Evolutionary conservation across 2,329 filamentous ascomycete genomes (phyloP).

Genomic region (Phyllachora maydis): DNA sequence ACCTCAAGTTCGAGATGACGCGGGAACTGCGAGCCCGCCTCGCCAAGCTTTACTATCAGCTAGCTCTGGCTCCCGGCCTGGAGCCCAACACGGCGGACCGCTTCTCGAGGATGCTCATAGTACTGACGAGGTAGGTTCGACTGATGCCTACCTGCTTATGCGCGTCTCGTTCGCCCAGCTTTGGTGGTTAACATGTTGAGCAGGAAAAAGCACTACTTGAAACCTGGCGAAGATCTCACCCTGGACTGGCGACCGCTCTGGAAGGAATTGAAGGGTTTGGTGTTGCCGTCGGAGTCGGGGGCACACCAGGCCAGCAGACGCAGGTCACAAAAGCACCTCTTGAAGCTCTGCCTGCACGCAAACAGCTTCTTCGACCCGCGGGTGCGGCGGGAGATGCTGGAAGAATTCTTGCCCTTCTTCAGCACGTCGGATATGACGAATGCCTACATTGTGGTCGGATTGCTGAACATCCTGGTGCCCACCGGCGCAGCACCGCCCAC

Average conservation of each 20-base stretch:
- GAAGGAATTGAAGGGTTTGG: conserved; percentile 78
- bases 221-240: conserved; percentile 69
- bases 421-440: conserved; percentile 83
- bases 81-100: conserved; percentile 67
- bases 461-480: conserved; percentile 74
- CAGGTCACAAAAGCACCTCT: conserved; percentile 41
- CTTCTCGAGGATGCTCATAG: conserved; percentile 92
- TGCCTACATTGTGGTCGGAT: conserved; percentile 77
- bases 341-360: conserved; percentile 77
- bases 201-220: conserved; percentile 89
- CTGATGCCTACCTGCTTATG: too few species aligned
- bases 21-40: conserved; percentile 65
- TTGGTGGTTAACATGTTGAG: too few species aligned
- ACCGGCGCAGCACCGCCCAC: conserved; percentile 58
- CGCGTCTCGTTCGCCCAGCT: too few species aligned
- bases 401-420: conserved; percentile 71
- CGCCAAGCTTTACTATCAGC: conserved; percentile 83
- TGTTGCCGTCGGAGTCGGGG: conserved; percentile 69
- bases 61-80: conserved; percentile 74
- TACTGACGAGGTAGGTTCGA: conserved; percentile 63
- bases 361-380: conserved; percentile 84
- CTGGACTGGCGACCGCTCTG: conserved; percentile 89
- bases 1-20: conserved; percentile 92
- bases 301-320: conserved; percentile 34
- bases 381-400: conserved; percentile 63